Evolutionary conservation across 1,284 basidiomycete genomes (phyloP).

Genomic region (Ganoderma sinense): DNA sequence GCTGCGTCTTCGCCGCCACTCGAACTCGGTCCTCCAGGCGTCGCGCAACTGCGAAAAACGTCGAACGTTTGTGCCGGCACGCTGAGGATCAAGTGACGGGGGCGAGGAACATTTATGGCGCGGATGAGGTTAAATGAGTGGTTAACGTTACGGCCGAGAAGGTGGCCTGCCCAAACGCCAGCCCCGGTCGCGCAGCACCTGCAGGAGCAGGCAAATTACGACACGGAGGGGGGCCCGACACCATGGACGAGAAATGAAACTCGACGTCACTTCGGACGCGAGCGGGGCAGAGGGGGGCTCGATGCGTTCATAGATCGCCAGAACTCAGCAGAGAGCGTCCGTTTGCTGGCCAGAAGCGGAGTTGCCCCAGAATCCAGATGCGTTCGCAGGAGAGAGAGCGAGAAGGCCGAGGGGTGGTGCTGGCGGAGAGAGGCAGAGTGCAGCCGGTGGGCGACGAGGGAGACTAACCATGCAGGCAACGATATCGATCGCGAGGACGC

Average conservation of each 20-base stretch:
- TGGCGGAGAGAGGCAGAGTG: background rate
- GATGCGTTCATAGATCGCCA: background rate
- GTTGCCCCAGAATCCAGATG: too few relatives aligned
- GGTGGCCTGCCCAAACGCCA: background rate
- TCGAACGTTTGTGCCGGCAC: background rate
- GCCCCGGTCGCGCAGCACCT: background rate
- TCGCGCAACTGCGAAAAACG: background rate
- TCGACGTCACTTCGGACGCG: background rate
- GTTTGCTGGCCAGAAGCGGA: background rate
- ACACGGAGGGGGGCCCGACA: too few relatives aligned
- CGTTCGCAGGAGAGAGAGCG: background rate
- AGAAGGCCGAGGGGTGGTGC: background rate
- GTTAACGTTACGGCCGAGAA: constrained; percentile 2
- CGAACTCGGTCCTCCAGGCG: background rate
- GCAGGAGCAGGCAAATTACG: background rate
- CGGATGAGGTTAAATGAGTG: constrained; percentile 3
- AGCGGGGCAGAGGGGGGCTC: background rate
- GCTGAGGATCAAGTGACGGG: background rate
- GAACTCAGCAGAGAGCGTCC: background rate
- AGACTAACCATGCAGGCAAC: background rate
- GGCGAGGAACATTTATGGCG: background rate
- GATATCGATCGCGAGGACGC: background rate
- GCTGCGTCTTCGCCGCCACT: too few relatives aligned
- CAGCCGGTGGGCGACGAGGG: background rate
- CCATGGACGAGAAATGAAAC: background rate